Conservation (phyloP, 2,329 filamentous ascomycete species). For the Grosmannia serpens region DNA sequence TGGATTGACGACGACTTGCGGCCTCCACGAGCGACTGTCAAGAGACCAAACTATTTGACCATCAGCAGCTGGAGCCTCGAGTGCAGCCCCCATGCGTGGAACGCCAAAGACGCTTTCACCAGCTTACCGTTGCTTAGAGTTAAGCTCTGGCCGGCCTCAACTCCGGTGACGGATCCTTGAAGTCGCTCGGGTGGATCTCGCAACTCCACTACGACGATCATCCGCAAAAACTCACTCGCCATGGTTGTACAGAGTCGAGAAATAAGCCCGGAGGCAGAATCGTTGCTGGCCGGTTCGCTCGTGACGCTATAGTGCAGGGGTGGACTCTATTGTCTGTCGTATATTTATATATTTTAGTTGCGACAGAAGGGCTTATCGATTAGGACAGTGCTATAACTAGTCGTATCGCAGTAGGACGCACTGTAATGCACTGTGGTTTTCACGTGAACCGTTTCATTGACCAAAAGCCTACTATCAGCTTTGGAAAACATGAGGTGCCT, state of each 20-base stretch:
- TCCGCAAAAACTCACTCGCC: constrained; percentile 62
- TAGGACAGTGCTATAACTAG: background rate
- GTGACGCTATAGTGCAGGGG: background rate
- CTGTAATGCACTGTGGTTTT: background rate
- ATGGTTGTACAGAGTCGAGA: constrained; percentile 27
- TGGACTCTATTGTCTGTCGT: background rate
- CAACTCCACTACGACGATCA: constrained; percentile 52
- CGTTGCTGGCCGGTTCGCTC: background rate
- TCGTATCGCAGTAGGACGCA: background rate
- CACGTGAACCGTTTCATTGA: background rate
- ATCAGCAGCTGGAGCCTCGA: background rate
- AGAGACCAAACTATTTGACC: constrained; percentile 24
- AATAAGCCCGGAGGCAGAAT: background rate
- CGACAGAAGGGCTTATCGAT: background rate
- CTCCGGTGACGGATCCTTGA: constrained; percentile 58
- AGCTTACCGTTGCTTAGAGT: constrained; percentile 59
- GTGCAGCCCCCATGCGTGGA: background rate
- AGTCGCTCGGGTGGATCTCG: constrained; percentile 52
- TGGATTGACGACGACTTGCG: constrained; percentile 32
- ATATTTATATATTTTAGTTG: background rate
- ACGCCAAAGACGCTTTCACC: background rate
- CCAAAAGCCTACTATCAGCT: background rate
- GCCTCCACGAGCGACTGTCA: constrained; percentile 28
- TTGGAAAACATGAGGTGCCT: background rate
- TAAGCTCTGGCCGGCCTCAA: constrained; percentile 55